Evolutionary conservation across 2,329 filamentous ascomycete species (phyloP).

Genomic region (Fusarium napiforme): DNA sequence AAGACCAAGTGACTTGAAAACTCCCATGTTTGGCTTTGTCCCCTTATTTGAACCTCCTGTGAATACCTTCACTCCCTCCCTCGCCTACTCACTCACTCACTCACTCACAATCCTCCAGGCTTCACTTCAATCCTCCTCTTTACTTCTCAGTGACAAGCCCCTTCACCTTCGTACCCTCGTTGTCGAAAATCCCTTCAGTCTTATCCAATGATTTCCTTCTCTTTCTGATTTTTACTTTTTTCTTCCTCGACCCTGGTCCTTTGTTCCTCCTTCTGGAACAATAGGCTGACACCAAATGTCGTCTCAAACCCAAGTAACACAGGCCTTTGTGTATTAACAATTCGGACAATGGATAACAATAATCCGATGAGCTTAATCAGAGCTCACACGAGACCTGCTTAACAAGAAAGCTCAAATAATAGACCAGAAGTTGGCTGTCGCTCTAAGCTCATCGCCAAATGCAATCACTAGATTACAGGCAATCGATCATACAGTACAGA

Average conservation of each 20-base stretch:
- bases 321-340: slow-evolving; percentile 5
- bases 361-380: neutral
- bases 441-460: neutral
- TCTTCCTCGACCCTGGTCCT: neutral
- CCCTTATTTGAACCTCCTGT: neutral
- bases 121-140: neutral
- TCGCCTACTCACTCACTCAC: neutral
- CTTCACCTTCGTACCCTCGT: neutral
- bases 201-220: neutral
- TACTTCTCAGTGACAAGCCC: neutral
- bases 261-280: neutral
- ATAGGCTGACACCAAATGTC: neutral
- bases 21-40: slow-evolving; percentile 36
- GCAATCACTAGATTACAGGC: slow-evolving; percentile 7
- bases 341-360: neutral
- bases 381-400: neutral
- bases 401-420: neutral
- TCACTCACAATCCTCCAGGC: neutral
- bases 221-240: neutral
- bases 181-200: neutral
- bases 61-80: slow-evolving; percentile 1
- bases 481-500: neutral
- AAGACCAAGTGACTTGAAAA: slow-evolving; percentile 47
- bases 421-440: neutral
- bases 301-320: neutral